Evolutionary conservation across 768 basidiomycete species (phyloP).

Genomic region (Podaxis sp.): DNA sequence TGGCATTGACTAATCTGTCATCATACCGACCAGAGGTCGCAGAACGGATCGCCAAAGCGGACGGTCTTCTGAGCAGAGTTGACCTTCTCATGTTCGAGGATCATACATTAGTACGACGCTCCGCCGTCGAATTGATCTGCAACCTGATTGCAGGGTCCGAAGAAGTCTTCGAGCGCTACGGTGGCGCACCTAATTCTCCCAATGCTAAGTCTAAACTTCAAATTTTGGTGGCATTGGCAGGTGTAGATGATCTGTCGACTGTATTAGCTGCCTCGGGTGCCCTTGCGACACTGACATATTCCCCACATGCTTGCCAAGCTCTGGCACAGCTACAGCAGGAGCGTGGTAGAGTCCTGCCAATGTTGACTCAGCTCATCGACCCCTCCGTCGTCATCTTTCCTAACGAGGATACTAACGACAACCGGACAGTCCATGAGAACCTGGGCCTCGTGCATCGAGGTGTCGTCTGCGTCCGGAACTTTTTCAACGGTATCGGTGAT

Average conservation of each 20-base stretch:
- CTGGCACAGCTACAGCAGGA: constrained; percentile 66
- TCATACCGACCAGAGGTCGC: constrained; percentile 68
- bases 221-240: constrained; percentile 78
- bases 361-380: constrained; percentile 66
- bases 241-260: constrained; percentile 82
- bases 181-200: constrained; percentile 34
- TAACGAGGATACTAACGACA: constrained; percentile 27
- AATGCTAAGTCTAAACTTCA: constrained; percentile 65
- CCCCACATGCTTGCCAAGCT: constrained; percentile 52
- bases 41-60: constrained; percentile 57
- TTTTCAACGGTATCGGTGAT: constrained; percentile 44
- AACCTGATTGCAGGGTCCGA: constrained; percentile 83
- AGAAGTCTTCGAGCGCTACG: constrained; percentile 69
- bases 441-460: constrained; percentile 75
- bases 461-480: constrained; percentile 66
- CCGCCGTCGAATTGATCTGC: constrained; percentile 87
- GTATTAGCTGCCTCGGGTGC: constrained; percentile 89
- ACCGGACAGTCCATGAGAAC: constrained; percentile 35
- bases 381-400: constrained; percentile 35
- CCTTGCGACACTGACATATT: constrained; percentile 72
- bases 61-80: constrained; percentile 57
- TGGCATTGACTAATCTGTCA: constrained; percentile 95
- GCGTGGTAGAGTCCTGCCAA: constrained; percentile 55
- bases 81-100: constrained; percentile 81
- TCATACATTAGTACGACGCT: constrained; percentile 76